Evolutionary conservation across 2,329 filamentous ascomycete species (phyloP).

Genomic region (Dactylellina haptotyla): DNA sequence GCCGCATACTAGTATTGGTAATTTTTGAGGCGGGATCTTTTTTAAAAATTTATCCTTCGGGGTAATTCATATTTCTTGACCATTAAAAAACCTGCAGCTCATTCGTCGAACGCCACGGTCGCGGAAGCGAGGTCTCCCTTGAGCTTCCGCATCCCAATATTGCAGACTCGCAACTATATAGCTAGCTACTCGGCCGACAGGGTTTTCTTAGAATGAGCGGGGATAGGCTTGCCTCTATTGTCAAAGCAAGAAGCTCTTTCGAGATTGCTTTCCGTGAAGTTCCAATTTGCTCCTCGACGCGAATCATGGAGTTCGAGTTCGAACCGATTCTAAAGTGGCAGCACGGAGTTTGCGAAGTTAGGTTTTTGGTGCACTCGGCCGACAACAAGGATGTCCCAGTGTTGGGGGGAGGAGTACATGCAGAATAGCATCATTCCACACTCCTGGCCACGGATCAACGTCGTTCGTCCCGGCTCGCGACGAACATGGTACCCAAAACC

Average conservation of each 20-base stretch:
- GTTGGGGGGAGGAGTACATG: neutral
- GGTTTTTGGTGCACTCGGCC: constrained; percentile 14
- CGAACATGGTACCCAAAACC: neutral
- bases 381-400: constrained; percentile 5
- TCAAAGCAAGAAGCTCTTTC: neutral
- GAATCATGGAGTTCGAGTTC: neutral
- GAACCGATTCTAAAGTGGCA: neutral
- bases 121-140: no score
- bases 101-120: no score
- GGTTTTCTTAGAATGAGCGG: no score
- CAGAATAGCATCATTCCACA: neutral
- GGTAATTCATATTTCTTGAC: neutral
- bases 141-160: no score
- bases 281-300: neutral
- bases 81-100: no score
- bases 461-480: neutral
- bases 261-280: neutral
- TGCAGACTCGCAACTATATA: neutral
- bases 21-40: neutral
- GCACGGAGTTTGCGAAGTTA: neutral
- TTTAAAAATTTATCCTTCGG: neutral
- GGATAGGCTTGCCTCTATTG: neutral
- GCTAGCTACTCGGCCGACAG: neutral
- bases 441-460: neutral
- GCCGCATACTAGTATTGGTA: neutral